Conservation (phyloP, 164 flowering plant species). For the Kingdonia uniflora region DNA sequence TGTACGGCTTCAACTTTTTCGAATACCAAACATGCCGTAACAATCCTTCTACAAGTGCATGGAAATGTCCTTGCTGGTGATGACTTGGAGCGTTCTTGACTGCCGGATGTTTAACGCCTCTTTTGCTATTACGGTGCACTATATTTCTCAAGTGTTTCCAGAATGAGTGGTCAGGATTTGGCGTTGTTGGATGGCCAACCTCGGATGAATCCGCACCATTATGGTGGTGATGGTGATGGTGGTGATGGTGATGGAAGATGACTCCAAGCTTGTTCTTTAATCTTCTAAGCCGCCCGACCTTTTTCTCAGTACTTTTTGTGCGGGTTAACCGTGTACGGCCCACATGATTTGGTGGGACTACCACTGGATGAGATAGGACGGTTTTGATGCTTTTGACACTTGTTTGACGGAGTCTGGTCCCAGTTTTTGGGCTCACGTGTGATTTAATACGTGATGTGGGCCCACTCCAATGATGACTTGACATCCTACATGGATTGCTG, state of each 20-base stretch:
- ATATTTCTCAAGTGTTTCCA: slow-evolving; percentile 15
- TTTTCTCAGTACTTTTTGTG: slow-evolving; percentile 2
- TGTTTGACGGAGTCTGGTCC: not conserved
- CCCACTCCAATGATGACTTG: not conserved
- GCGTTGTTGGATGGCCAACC: not conserved
- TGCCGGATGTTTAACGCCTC: not conserved
- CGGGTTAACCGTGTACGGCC: not conserved
- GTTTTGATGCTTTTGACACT: not conserved
- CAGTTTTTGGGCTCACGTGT: not conserved
- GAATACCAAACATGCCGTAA: slow-evolving; percentile 23
- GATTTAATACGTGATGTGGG: not conserved
- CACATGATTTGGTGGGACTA: slow-evolving; percentile 4
- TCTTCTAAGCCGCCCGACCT: slow-evolving; percentile 28
- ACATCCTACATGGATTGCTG: slow-evolving; percentile 3
- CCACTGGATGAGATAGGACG: not conserved
- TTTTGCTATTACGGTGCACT: slow-evolving; percentile 10
- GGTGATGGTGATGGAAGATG: slow-evolving; percentile 58
- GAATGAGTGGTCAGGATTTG: slow-evolving; percentile 1
- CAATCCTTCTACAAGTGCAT: slow-evolving; percentile 27
- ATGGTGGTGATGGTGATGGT: slow-evolving; percentile 47
- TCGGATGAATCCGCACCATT: not conserved
- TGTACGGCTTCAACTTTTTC: slow-evolving; percentile 23
- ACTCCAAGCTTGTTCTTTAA: slow-evolving; percentile 44
- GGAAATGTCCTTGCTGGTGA: slow-evolving; percentile 21
- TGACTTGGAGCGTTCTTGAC: slow-evolving; percentile 9